phyloP scores from a whole-genome alignment of 192 early-diverging fungal genomes.

The Backusella tarrabulga region DNA sequence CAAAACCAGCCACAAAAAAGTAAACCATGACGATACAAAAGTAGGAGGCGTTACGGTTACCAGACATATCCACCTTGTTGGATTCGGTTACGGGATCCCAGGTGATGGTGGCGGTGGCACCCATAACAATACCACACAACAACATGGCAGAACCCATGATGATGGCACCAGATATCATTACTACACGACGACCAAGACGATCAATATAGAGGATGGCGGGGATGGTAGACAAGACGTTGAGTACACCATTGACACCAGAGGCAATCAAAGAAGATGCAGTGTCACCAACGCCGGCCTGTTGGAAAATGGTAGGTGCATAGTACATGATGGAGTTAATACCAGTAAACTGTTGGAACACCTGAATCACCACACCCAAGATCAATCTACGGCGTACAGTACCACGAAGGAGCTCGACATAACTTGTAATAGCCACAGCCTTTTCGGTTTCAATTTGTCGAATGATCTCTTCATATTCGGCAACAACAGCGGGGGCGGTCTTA shows the following conservation, averaged over 20 bases:
- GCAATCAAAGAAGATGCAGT: conserved; percentile 34
- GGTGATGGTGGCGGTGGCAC: conserved; percentile 41
- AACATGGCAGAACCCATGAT: conserved; percentile 54
- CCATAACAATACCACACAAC: conserved; percentile 29
- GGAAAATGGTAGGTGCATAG: conserved; percentile 47
- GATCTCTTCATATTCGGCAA: conserved; percentile 71
- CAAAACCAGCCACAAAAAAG: conserved; percentile 65
- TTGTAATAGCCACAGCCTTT: conserved; percentile 55
- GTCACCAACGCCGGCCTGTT: conserved; percentile 32
- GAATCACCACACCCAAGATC: conserved; percentile 65
- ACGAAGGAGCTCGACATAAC: conserved; percentile 58
- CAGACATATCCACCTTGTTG: conserved; percentile 26
- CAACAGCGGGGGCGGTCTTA: conserved; percentile 51
- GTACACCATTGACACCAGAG: conserved; percentile 46
- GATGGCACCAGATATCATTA: conserved; percentile 70
- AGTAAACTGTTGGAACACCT: conserved; percentile 80
- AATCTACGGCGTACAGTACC: conserved; percentile 51
- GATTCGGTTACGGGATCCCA: conserved; percentile 10
- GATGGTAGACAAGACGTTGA: conserved; percentile 84
- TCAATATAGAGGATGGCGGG: conserved; percentile 84
- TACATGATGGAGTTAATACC: conserved; percentile 89
- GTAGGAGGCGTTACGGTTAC: conserved; percentile 19
- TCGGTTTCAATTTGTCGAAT: conserved; percentile 62
- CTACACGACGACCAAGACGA: conserved; percentile 72
- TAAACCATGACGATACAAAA: conserved; percentile 54